phyloP scores from a whole-genome alignment of 768 basidiomycete species.

The Thelephora ganbajun region DNA sequence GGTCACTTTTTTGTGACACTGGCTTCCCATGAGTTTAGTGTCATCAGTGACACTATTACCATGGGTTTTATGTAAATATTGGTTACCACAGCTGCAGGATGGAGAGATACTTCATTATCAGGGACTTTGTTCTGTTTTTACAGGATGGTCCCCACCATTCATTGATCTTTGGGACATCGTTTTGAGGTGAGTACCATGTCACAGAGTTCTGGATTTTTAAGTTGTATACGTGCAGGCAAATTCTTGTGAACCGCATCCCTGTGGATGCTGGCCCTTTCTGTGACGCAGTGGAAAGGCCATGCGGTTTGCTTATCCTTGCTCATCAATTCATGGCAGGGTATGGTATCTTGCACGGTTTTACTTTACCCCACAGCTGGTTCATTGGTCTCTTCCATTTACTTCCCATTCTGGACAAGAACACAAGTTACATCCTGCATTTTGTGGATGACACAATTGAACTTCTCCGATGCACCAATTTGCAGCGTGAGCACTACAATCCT shows the following conservation, averaged over 20 bases:
- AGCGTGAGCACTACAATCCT: background rate
- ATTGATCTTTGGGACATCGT: no score
- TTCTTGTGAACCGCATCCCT: background rate
- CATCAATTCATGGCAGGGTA: background rate
- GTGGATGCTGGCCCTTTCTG: background rate
- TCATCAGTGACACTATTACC: no score
- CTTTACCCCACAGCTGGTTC: constrained; percentile 10
- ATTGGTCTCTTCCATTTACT: constrained; percentile 3
- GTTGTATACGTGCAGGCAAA: background rate
- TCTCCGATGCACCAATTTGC: constrained; percentile 7
- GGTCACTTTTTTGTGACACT: no score
- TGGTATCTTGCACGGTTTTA: background rate
- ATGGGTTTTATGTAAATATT: no score
- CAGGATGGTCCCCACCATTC: no score
- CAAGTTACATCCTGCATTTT: background rate
- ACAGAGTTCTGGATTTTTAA: no score
- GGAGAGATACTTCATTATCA: background rate
- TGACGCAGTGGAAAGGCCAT: background rate
- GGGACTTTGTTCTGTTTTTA: constrained; percentile 1
- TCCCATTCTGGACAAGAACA: constrained; percentile 4
- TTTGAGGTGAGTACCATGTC: no score
- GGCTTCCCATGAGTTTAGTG: no score
- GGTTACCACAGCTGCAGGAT: no score
- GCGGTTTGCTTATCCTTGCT: constrained; percentile 1
- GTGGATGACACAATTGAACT: constrained; percentile 3